phyloP scores from a whole-genome alignment of 78 protist genomes.

The Cavenderia fasciculata region DNA sequence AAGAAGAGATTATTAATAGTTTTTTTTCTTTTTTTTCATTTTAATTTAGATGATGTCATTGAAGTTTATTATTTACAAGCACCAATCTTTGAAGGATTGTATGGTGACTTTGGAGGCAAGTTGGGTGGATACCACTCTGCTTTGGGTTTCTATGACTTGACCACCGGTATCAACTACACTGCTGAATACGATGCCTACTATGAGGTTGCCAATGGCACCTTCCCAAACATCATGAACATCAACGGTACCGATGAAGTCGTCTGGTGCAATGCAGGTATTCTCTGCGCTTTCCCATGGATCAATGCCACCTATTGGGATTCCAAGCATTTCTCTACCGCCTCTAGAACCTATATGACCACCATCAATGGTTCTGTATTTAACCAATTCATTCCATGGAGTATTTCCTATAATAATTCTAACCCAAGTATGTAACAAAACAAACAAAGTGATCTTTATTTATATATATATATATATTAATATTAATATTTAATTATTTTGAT shows the following conservation, averaged over 20 bases:
- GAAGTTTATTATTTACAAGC: conserved; percentile 59
- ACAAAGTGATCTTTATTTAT: neutral
- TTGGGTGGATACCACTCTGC: conserved; percentile 54
- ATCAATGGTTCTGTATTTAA: conserved; percentile 60
- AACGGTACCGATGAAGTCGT: conserved; percentile 40
- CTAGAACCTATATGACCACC: conserved; percentile 31
- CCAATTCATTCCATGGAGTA: conserved; percentile 26
- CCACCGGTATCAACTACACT: conserved; percentile 43
- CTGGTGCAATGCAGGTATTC: conserved; percentile 63
- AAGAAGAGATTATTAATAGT: neutral
- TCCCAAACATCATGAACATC: conserved; percentile 29
- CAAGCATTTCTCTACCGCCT: conserved; percentile 11
- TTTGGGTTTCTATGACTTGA: conserved; percentile 38
- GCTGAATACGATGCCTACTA: conserved; percentile 68
- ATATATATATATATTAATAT: neutral
- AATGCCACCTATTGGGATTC: conserved; percentile 54
- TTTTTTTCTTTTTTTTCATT: neutral
- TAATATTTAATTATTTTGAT: neutral
- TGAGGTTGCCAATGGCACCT: conserved; percentile 60
- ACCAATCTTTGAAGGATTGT: conserved; percentile 46
- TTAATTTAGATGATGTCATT: conserved; percentile 15
- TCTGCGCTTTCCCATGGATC: conserved; percentile 24
- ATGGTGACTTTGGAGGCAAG: conserved; percentile 40
- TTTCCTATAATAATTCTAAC: conserved; percentile 16
- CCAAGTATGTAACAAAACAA: conserved; percentile 32